Evolutionary conservation across 108 stramenopile genomes (phyloP).

Genomic region (Cylindrotheca closterium): DNA sequence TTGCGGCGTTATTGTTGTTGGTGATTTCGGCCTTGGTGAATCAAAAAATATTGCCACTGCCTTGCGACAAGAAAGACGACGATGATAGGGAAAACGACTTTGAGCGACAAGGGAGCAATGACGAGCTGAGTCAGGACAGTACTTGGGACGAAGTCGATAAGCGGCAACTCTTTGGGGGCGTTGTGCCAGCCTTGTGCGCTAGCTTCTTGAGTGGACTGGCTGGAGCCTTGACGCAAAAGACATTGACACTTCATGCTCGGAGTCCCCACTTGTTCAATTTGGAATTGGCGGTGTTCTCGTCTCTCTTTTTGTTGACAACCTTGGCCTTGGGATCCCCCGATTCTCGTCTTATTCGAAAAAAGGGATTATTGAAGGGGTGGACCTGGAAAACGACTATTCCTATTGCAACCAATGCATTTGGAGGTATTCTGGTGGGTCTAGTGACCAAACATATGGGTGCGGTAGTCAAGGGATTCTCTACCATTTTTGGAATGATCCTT

Average conservation of each 20-base stretch:
- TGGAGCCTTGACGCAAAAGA: conserved; percentile 82
- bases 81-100: background rate
- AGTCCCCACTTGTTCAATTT: conserved; percentile 77
- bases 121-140: background rate
- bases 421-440: conserved; percentile 88
- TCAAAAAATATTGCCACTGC: conserved; percentile 24
- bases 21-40: conserved; percentile 57
- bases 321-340: conserved; percentile 3
- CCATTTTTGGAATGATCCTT: conserved; percentile 73
- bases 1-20: conserved; percentile 72
- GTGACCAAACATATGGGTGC: conserved; percentile 88
- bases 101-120: background rate
- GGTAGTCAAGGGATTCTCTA: conserved; percentile 75
- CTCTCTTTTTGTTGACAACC: background rate
- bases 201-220: conserved; percentile 81
- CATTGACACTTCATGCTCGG: conserved; percentile 52
- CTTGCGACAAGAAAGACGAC: background rate
- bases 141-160: background rate
- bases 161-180: conserved; percentile 29
- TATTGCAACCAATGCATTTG: conserved; percentile 66
- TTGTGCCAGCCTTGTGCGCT: conserved; percentile 63
- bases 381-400: conserved; percentile 61
- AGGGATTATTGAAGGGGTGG: conserved; percentile 40
- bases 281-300: conserved; percentile 71
- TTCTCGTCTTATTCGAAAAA: background rate